phyloP scores from a whole-genome alignment of 225 moss, liverwort and hornwort genomes.

The Sphagnum tenellum region DNA sequence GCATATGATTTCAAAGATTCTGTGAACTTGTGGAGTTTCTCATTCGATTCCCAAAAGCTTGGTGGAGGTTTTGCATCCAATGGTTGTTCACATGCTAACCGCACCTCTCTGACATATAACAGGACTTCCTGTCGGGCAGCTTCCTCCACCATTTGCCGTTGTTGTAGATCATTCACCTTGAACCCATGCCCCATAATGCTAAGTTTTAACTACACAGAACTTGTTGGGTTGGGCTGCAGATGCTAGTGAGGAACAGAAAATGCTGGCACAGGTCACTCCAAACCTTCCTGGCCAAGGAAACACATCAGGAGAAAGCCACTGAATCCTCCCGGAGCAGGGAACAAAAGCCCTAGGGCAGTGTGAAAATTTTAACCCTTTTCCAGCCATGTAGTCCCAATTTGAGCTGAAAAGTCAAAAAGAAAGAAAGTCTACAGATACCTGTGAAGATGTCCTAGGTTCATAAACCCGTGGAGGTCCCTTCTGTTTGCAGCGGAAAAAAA shows the following conservation, averaged over 20 bases:
- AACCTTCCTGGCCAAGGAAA: too few species aligned
- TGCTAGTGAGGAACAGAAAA: too few species aligned
- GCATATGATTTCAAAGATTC: conserved; percentile 73
- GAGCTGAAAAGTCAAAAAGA: background rate
- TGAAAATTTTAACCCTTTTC: too few species aligned
- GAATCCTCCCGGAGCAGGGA: too few species aligned
- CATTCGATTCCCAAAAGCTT: conserved; percentile 49
- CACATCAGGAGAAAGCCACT: too few species aligned
- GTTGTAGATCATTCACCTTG: conserved; percentile 65
- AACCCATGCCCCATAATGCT: too few species aligned
- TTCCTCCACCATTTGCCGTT: conserved; percentile 46
- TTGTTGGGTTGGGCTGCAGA: too few species aligned
- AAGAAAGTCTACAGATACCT: conserved; percentile 30
- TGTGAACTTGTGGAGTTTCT: conserved; percentile 39
- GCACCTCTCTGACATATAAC: conserved; percentile 47
- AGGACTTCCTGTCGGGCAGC: conserved; percentile 32
- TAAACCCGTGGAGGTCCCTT: conserved; percentile 65
- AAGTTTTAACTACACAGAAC: too few species aligned
- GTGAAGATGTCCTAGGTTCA: conserved; percentile 70
- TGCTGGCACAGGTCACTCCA: too few species aligned
- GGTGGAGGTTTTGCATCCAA: conserved; percentile 50
- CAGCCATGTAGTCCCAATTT: background rate
- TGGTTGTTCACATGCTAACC: conserved; percentile 48
- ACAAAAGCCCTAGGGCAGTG: too few species aligned
- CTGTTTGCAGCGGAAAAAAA: conserved; percentile 88